Evolutionary conservation across 331 rosid genomes (phyloP), one percentile per base, ranked within the genome.

Genomic region (Rhamnella rubrinervis): DNA sequence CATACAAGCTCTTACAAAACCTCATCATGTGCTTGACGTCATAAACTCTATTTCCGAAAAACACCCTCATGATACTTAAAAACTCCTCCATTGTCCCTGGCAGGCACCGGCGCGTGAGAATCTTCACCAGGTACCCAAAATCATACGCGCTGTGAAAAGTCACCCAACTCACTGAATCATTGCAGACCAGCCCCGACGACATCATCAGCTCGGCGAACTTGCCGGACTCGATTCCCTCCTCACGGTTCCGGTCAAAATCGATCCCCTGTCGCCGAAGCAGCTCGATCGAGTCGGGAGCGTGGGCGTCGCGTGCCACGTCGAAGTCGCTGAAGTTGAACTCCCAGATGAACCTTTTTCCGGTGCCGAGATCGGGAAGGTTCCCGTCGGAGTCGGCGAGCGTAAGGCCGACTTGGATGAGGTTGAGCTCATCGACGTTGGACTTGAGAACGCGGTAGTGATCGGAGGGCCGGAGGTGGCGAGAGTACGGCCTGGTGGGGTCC

Each of bases 91-190:
- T 25, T 20, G 76, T 63, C 5, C 59, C 6, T 0, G 96, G 98
- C n/a, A 92, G 39, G 16, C 3, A 9, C 56, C 68, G 80, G 55
- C 82, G 69, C n/a, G 92, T 87, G 64, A 92, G 74, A 19, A 87
- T 80, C 86, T 92, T 92, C 3, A 87, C 78, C 49, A 92, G 65
- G 63, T 92, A 92, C 5, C 92, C 92, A 15, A 92, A 92, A 41
- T 89, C 98, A 23, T 92, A 87, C 1, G 95, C 87, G 71, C 98
- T 86, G 64, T 89, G 96, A 38, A 92, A 89, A 6, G 96, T 89
- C 0, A 92, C 95, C 98, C 98, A 92, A 52, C 73, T 77, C 68
- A 87, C 85, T 0, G 85, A 65, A 1, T 84, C 75, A 41, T 87
- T 87, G 37, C 87, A 89, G 11, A 92, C 78, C 0, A 92, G 80